Evolutionary conservation across 768 basidiomycete species (phyloP).

Genomic region (Termitomyces sp.): DNA sequence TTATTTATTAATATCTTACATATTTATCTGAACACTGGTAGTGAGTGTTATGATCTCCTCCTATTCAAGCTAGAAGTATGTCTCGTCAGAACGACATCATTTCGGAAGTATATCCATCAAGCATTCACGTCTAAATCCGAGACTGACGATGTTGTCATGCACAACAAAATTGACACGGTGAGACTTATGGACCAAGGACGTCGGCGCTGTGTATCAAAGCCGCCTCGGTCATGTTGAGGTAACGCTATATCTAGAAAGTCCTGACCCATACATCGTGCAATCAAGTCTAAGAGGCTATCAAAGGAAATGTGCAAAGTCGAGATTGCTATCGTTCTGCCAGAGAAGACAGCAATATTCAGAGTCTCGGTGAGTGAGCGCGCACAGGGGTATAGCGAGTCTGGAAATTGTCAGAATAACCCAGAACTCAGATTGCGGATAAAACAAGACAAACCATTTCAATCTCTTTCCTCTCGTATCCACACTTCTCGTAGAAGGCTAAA

Average conservation of each 20-base stretch:
- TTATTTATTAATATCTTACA: too few relatives aligned
- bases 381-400: constrained; percentile 58
- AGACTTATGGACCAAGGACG: too few relatives aligned
- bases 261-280: not conserved
- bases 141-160: too few relatives aligned
- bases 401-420: not conserved
- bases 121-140: too few relatives aligned
- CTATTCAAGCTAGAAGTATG: too few relatives aligned
- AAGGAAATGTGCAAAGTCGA: not conserved
- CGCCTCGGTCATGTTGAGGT: too few relatives aligned
- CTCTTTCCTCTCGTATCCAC: constrained; percentile 88
- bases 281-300: not conserved
- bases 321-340: not conserved
- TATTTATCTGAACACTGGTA: too few relatives aligned
- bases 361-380: constrained; percentile 29
- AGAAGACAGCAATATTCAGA: constrained; percentile 18
- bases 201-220: too few relatives aligned
- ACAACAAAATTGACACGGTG: too few relatives aligned
- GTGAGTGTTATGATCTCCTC: too few relatives aligned
- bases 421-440: not conserved
- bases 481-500: constrained; percentile 94
- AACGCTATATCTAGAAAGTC: not conserved
- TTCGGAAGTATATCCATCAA: too few relatives aligned
- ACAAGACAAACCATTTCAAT: constrained; percentile 74
- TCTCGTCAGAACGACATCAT: too few relatives aligned